These are phyloP conservation scores for Pseudocercospora eumusae DNA, from an alignment of 2,329 filamentous ascomycete species.

Conservation along the genomic window DNA sequence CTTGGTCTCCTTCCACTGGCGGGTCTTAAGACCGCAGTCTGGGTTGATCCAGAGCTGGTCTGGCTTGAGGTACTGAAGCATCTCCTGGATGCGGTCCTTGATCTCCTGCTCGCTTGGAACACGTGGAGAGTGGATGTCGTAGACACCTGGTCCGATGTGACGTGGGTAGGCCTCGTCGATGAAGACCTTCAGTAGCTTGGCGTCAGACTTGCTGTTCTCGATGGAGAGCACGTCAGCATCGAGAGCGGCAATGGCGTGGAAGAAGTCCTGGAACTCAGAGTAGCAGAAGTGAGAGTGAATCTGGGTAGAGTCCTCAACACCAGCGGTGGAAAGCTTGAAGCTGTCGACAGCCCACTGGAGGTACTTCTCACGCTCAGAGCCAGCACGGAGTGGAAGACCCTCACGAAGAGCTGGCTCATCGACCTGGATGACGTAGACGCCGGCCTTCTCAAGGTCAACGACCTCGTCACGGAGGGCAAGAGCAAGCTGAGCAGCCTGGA, in stretches of 20 bases:
- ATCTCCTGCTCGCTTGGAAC: constrained; percentile 97
- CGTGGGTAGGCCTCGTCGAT: constrained; percentile 95
- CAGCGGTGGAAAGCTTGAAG: constrained; percentile 93
- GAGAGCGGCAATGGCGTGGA: constrained; percentile 97
- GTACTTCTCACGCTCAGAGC: constrained; percentile 95
- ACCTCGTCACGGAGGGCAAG: constrained; percentile 98
- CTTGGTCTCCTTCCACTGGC: constrained; percentile 98
- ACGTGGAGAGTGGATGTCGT: constrained; percentile 99
- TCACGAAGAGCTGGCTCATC: constrained; percentile 99
- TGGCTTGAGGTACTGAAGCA: constrained; percentile 92
- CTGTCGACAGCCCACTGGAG: constrained; percentile 96
- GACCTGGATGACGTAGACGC: constrained; percentile 97
- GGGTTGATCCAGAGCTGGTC: constrained; percentile 99
- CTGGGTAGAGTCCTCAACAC: constrained; percentile 93
- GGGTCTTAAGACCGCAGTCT: constrained; percentile 98
- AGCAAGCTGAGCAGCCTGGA: constrained; percentile 98
- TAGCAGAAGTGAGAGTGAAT: constrained; percentile 99
- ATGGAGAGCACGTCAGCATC: constrained; percentile 98
- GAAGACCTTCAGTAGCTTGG: constrained; percentile 98
- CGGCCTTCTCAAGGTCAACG: constrained; percentile 93
- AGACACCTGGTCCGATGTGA: constrained; percentile 95
- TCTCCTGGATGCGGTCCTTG: constrained; percentile 95
- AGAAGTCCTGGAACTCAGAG: constrained; percentile 99
- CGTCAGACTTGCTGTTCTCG: constrained; percentile 99
- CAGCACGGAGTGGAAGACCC: constrained; percentile 93